A percentile compares a stretch with the other conserved stretches of the same genome.
Conservation (phyloP, 2,329 filamentous ascomycete genomes). For the Aspergillus caelatus region DNA sequence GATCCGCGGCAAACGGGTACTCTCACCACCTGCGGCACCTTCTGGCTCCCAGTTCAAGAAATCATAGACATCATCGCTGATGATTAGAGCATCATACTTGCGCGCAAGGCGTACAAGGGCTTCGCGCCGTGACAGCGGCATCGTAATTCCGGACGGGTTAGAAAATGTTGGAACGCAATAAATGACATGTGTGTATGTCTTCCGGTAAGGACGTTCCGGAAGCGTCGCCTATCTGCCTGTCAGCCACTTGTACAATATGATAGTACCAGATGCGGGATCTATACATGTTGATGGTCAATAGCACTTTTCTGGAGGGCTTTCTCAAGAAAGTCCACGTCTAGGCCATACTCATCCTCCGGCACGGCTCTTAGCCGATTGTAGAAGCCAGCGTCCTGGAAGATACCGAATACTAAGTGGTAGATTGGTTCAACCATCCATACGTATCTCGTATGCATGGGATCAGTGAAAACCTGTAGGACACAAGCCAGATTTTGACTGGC, state of each 20-base stretch:
- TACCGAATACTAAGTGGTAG: conserved; percentile 79
- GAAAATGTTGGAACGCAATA: conserved; percentile 87
- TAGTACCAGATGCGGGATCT: not conserved
- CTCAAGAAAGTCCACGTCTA: conserved; percentile 66
- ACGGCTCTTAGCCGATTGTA: conserved; percentile 66
- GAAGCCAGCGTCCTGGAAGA: conserved; percentile 81
- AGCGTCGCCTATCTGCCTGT: not conserved
- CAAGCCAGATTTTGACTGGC: conserved; percentile 80
- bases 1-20: conserved; percentile 59
- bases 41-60: conserved; percentile 72
- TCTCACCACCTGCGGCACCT: conserved; percentile 35
- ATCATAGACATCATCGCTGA: conserved; percentile 93
- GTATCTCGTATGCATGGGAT: conserved; percentile 71
- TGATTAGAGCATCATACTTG: conserved; percentile 74
- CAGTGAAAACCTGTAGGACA: conserved; percentile 77
- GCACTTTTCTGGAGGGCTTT: conserved; percentile 39
- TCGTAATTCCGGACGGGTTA: conserved; percentile 83
- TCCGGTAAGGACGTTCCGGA: conserved; percentile 61
- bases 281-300: not conserved
- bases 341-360: conserved; percentile 74
- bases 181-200: conserved; percentile 82
- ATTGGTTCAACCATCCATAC: conserved; percentile 81
- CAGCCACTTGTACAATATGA: conserved; percentile 14
- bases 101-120: conserved; percentile 74
- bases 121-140: conserved; percentile 68